Conservation (phyloP, 345 rosid genomes). For the Hibiscus syriacus region DNA sequence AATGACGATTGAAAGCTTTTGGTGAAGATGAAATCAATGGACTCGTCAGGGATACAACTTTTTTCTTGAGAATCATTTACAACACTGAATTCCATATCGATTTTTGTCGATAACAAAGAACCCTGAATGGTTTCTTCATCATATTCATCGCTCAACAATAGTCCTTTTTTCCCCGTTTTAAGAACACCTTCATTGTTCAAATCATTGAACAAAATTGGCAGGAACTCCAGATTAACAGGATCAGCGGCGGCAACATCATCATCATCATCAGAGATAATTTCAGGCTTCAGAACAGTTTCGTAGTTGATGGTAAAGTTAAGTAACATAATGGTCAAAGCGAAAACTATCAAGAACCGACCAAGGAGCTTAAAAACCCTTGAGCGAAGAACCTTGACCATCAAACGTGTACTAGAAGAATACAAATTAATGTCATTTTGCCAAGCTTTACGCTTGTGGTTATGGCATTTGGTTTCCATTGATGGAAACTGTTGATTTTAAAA, state of each 20-base stretch:
- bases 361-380: constrained; percentile 30
- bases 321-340: constrained; percentile 37
- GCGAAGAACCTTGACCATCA: constrained; percentile 34
- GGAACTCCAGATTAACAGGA: constrained; percentile 8
- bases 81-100: constrained; percentile 33
- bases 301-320: constrained; percentile 12
- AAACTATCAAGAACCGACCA: constrained; percentile 25
- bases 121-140: constrained; percentile 20
- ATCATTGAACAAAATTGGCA: constrained; percentile 42
- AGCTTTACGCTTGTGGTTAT: constrained; percentile 17
- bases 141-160: constrained; percentile 26
- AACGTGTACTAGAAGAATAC: constrained; percentile 7
- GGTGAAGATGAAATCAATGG: constrained; percentile 45
- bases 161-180: constrained; percentile 30
- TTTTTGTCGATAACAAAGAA: constrained; percentile 20
- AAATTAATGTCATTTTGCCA: not conserved
- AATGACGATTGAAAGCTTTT: constrained; percentile 19
- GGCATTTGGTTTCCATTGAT: constrained; percentile 36
- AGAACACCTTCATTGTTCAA: constrained; percentile 52
- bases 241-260: not conserved
- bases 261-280: constrained; percentile 9
- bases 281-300: constrained; percentile 4
- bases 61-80: constrained; percentile 32
- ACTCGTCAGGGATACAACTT: constrained; percentile 25
- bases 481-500: not conserved